Evolutionary conservation across 352 stramenopile genomes (phyloP), one percentile per base, ranked within the genome.

Genomic region (Phytopythium mirpurense): DNA sequence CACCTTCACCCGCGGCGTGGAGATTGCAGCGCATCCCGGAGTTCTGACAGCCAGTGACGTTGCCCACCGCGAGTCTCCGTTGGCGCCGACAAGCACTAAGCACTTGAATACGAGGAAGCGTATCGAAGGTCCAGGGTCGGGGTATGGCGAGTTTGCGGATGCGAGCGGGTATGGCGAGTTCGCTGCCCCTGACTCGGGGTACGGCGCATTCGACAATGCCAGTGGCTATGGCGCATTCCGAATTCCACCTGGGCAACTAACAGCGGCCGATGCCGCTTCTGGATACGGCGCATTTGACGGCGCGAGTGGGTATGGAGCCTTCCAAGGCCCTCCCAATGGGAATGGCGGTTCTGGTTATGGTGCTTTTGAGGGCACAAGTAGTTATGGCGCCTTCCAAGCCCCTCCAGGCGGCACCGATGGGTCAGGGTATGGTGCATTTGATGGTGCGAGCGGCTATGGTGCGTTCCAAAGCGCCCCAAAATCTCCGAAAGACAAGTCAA

Each of bases 1-100:
- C 16, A 88, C 79, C n/a, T 90, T 90, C 60, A 81, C 76, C 1
- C 72, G 74, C 7, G 79, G 76, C 0, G 57, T 86, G 7, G 62
- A 72, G 53, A 59, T 74, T 41, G 63, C 64, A 1, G 53, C 60
- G 11, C 63, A 59, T 27, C 43, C 59, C 24, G 42, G 59, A 4
- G 36, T 54, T 0, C 11, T 36, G 35, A 32, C 60, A 64, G 32
- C 46, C 36, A 29, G 41, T 45, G 2, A 52, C 50, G 4, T 36
- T 49, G 36, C 35, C 24, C 34, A 56, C 26, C 56, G 27, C 42
- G 31, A 45, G 51, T 38, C 46, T 63, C 41, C 26, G 16, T 5
- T n/a, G 21, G 9, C 14, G 7, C 2, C 24, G 34, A n/a, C 37
- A 5, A 47, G 24, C 41, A 15, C 21, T 0, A 12, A 21, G 2